A percentile compares a stretch with the other conserved stretches of the same genome.
Conservation (phyloP, 1,139 yeast genomes). For the Tardiomyces depauwii region DNA sequence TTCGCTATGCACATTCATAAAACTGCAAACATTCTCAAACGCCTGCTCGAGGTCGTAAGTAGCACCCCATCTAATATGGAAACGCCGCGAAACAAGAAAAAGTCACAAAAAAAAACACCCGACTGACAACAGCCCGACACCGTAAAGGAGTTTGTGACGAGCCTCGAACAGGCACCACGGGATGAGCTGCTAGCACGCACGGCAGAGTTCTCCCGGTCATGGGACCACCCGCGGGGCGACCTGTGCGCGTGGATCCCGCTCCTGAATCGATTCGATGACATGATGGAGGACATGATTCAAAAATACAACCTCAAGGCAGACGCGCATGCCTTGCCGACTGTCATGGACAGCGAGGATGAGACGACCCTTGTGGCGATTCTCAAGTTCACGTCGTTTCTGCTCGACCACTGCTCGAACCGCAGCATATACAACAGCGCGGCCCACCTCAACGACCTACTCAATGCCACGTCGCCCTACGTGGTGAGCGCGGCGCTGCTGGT, state of each 20-base stretch:
- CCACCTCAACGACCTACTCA: conserved; percentile 47
- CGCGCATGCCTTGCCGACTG: conserved; percentile 31
- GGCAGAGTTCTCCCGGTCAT: conserved; percentile 22
- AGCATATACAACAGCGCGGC: conserved; percentile 59
- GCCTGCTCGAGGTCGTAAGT: conserved; percentile 22
- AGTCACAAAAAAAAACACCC: background rate
- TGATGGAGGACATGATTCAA: conserved; percentile 42
- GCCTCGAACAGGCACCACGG: conserved; percentile 25
- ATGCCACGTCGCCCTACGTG: conserved; percentile 48
- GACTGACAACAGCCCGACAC: background rate
- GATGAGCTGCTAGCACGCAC: conserved; percentile 28
- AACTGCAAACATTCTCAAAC: conserved; percentile 17
- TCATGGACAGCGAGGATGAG: conserved; percentile 37
- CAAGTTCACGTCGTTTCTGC: conserved; percentile 48
- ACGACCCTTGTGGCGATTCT: conserved; percentile 39
- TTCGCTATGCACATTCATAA: conserved; percentile 17
- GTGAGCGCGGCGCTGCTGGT: conserved; percentile 54
- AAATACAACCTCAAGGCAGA: conserved; percentile 45
- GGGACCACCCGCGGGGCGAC: conserved; percentile 68
- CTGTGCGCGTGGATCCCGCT: conserved; percentile 69
- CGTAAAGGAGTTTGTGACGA: conserved; percentile 26
- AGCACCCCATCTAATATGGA: too few relatives aligned
- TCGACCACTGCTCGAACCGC: conserved; percentile 62
- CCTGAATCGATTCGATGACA: conserved; percentile 61
- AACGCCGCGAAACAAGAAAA: too few relatives aligned